phyloP scores from a whole-genome alignment of 352 stramenopile genomes.

The Phytophthora rubi region DNA sequence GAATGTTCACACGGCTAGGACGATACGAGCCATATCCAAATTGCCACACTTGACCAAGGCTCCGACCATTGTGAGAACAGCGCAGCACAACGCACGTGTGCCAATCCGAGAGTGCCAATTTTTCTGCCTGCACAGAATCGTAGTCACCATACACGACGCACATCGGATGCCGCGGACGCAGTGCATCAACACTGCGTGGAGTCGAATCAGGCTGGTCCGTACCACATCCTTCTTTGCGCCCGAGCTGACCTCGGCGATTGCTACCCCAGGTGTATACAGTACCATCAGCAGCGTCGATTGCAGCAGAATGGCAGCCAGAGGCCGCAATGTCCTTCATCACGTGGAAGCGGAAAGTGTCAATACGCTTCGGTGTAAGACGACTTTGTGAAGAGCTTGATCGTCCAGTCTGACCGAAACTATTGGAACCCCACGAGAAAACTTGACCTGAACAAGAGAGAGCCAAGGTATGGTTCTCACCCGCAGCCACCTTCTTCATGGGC shows the following conservation, averaged over 20 bases:
- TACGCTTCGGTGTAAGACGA: slow-evolving; percentile 70
- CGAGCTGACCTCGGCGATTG: slow-evolving; percentile 83
- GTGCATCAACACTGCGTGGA: slow-evolving; percentile 63
- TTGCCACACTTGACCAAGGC: slow-evolving; percentile 78
- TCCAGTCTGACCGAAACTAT: slow-evolving; percentile 81
- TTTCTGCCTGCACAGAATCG: slow-evolving; percentile 45
- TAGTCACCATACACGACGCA: slow-evolving; percentile 71
- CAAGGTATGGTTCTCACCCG: slow-evolving; percentile 84
- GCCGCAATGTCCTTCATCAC: slow-evolving; percentile 70
- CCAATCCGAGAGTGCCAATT: slow-evolving; percentile 74
- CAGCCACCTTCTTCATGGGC: slow-evolving; percentile 68
- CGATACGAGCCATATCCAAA: slow-evolving; percentile 79
- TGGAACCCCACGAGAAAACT: slow-evolving; percentile 86
- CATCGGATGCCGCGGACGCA: slow-evolving; percentile 57
- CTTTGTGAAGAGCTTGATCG: slow-evolving; percentile 62
- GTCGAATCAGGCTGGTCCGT: slow-evolving; percentile 67
- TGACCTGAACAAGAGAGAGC: slow-evolving; percentile 70
- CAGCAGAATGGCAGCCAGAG: slow-evolving; percentile 75
- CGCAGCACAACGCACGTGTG: slow-evolving; percentile 76
- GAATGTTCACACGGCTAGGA: slow-evolving; percentile 70
- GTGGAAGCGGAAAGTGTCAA: slow-evolving; percentile 70
- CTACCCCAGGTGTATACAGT: slow-evolving; percentile 80
- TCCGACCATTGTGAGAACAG: slow-evolving; percentile 60
- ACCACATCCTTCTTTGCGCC: slow-evolving; percentile 75
- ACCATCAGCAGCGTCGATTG: slow-evolving; percentile 53